Evolutionary conservation across 2,329 filamentous ascomycete genomes (phyloP), one percentile per base, ranked within the genome.

Genomic region (Microcera coccophila): DNA sequence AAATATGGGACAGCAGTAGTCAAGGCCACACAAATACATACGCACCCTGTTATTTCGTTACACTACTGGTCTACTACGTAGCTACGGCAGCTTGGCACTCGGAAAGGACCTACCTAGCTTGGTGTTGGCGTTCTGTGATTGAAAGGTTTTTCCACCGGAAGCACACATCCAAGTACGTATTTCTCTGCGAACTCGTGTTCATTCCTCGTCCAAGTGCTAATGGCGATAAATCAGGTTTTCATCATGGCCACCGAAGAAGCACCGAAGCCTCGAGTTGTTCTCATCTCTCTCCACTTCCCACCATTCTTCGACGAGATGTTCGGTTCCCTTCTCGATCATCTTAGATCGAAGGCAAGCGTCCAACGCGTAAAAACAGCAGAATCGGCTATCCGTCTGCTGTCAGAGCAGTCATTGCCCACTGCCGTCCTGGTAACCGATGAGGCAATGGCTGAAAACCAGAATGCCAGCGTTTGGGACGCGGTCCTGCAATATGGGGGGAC

Each of bases 351-450:
- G 5, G 41, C 40, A n/a, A 26, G 22, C 8, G 21, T 52, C 15
- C 32, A 42, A 18, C 40, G 45, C 3, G 39, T 21, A 5, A 28
- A 47, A 17, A 12, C 41, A 18, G 22, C 39, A 11, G 28, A 9
- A 11, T 34, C 36, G 11, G 43, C 44, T n/a, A n/a, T 46, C 12
- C 21, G 17, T 16, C 15, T 49, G 1, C 38, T 54, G 15, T 35
- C 46, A 16, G 20, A 37, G n/a, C 16, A 28, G 12, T 43, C 43
- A 11, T 3, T 10, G 10, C 46, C 51, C 2, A 39, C 36, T 9
- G 45, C 48, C 4, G 38, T 55, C 7, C 21, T 54, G 20, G 29
- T 53, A 3, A 52, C 47, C 16, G 44, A 55, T 21, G 40, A 51
- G 17, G 47, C 36, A 4, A 34, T 54, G 7, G 46, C 45, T 3